phyloP scores from a whole-genome alignment of 2,329 filamentous ascomycete genomes.

The Coniochaeta ligniaria region DNA sequence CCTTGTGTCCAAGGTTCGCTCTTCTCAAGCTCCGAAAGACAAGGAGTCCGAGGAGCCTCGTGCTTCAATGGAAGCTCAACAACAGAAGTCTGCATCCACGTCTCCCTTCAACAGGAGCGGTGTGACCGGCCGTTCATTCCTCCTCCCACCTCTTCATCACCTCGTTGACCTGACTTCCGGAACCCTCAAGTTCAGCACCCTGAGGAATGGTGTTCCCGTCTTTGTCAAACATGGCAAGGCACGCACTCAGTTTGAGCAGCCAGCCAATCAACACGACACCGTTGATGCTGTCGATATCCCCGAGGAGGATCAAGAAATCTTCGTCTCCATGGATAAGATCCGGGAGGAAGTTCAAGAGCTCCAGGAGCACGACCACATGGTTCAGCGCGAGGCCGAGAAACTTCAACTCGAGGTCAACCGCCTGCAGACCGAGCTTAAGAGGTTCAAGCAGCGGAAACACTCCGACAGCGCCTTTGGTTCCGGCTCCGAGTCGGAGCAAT shows the following conservation, averaged over 20 bases:
- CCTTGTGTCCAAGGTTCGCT: background rate
- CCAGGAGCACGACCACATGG: constrained; percentile 48
- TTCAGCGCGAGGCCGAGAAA: constrained; percentile 46
- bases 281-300: constrained; percentile 44
- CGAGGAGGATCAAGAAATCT: constrained; percentile 49
- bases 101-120: constrained; percentile 10
- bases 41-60: background rate
- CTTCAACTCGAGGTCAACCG: constrained; percentile 44
- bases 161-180: constrained; percentile 52
- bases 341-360: constrained; percentile 48
- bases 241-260: constrained; percentile 31
- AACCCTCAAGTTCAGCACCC: constrained; percentile 42
- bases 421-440: constrained; percentile 41
- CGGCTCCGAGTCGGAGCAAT: constrained; percentile 35
- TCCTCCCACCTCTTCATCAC: constrained; percentile 46
- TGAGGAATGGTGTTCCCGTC: constrained; percentile 46
- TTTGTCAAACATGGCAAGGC: constrained; percentile 48
- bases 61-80: background rate
- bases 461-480: constrained; percentile 34
- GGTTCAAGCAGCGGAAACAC: constrained; percentile 30
- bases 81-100: background rate
- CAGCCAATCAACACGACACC: constrained; percentile 34
- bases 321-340: constrained; percentile 56
- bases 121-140: constrained; percentile 41
- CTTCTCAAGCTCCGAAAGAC: background rate